These are phyloP conservation scores for Primulina tabacum DNA, from an alignment of 257 asterid species.

Conservation along the genomic window DNA sequence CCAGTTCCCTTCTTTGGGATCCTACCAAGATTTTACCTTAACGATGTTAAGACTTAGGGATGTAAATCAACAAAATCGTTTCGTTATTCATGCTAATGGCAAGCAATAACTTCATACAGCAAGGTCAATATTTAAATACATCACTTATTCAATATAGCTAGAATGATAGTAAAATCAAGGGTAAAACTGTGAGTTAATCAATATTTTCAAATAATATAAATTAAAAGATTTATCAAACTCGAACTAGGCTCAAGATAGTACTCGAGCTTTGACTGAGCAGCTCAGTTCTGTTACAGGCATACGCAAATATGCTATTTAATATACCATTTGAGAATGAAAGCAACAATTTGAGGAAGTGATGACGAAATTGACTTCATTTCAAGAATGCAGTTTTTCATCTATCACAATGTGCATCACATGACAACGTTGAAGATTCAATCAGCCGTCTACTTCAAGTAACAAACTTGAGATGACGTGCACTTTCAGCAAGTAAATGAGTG, in stretches of 20 bases:
- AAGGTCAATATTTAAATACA: neutral
- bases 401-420: neutral
- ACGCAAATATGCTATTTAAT: no score
- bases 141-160: no score
- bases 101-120: no score
- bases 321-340: no score
- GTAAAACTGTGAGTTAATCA: neutral
- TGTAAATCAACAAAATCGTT: neutral
- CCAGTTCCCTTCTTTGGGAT: conserved; percentile 74
- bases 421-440: no score
- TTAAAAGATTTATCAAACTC: neutral
- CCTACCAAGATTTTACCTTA: conserved; percentile 34
- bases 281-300: neutral
- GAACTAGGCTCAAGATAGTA: no score
- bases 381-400: neutral
- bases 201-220: no score
- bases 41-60: neutral
- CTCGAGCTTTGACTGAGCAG: no score
- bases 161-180: neutral
- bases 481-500: neutral
- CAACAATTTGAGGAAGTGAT: neutral
- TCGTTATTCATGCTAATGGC: no score
- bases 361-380: neutral
- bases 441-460: no score
- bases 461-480: neutral